Conservation (phyloP, 1,139 yeast genomes). For the Blastobotrys serpentis region DNA sequence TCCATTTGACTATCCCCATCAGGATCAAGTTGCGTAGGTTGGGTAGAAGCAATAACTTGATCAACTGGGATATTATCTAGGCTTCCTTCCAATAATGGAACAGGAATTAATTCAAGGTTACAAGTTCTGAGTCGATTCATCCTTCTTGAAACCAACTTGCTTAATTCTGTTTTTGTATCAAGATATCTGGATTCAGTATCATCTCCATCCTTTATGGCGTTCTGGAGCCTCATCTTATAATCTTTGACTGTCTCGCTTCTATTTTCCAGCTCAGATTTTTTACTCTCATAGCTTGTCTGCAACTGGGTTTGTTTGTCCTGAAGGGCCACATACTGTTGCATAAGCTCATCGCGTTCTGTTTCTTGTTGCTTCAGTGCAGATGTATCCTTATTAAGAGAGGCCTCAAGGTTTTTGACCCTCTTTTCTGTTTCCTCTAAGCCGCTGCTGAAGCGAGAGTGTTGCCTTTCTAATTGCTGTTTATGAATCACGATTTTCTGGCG, state of each 20-base stretch:
- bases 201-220: conserved; percentile 14
- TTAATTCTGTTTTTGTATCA: conserved; percentile 39
- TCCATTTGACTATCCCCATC: conserved; percentile 26
- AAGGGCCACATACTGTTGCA: conserved; percentile 10
- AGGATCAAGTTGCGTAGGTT: conserved; percentile 41
- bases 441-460: conserved; percentile 6
- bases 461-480: conserved; percentile 4
- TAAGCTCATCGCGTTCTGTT: conserved; percentile 9
- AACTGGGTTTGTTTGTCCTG: conserved; percentile 17
- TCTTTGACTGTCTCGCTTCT: conserved; percentile 14
- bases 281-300: conserved; percentile 22
- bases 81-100: conserved; percentile 65
- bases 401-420: conserved; percentile 26
- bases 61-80: conserved; percentile 50
- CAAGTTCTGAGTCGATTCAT: conserved; percentile 66
- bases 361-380: conserved; percentile 1
- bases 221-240: conserved; percentile 12
- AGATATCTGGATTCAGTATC: conserved; percentile 32
- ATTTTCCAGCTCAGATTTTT: conserved; percentile 17
- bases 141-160: conserved; percentile 55
- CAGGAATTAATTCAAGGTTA: conserved; percentile 64
- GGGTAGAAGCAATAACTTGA: conserved; percentile 16
- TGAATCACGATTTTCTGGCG: conserved; percentile 6
- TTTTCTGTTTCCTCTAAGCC: conserved; percentile 27
- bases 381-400: not conserved